These are phyloP conservation scores for Hippophae gyantsensis DNA, from an alignment of 306 rosid species.

Conservation along the genomic window DNA sequence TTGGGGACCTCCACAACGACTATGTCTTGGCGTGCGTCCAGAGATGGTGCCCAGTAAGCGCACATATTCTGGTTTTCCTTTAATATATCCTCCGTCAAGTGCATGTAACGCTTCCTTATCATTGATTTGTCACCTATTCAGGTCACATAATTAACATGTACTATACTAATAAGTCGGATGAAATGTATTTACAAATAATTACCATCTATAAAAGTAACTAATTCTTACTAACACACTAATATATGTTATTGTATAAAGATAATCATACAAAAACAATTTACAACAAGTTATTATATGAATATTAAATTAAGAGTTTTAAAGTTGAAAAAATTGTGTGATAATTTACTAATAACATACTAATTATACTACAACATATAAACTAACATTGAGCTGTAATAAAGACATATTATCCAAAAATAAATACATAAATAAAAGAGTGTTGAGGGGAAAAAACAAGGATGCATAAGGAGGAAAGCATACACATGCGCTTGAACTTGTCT, in stretches of 20 bases:
- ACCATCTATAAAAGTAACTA: too few relatives aligned
- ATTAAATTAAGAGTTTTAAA: too few relatives aligned
- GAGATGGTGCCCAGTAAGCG: conserved; percentile 13
- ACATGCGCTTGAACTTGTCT: conserved; percentile 29
- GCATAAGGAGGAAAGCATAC: background rate
- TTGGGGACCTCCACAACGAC: conserved; percentile 11
- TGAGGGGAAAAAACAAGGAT: background rate
- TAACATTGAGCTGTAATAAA: background rate
- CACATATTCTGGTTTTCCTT: conserved; percentile 12
- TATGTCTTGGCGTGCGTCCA: conserved; percentile 14
- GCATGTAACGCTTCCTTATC: conserved; percentile 10
- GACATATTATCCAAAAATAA: background rate
- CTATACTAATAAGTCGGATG: too few relatives aligned
- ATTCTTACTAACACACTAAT: too few relatives aligned
- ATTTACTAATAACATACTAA: too few relatives aligned
- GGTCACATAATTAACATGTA: too few relatives aligned
- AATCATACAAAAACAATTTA: too few relatives aligned
- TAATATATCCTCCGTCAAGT: conserved; percentile 11
- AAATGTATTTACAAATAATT: too few relatives aligned
- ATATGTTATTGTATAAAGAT: too few relatives aligned
- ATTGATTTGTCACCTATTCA: conserved; percentile 1
- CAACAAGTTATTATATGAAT: too few relatives aligned
- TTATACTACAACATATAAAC: too few relatives aligned
- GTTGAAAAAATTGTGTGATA: too few relatives aligned
- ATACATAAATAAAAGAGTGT: background rate